phyloP scores from a whole-genome alignment of 2,329 filamentous ascomycete genomes.

The Coniella vitis region DNA sequence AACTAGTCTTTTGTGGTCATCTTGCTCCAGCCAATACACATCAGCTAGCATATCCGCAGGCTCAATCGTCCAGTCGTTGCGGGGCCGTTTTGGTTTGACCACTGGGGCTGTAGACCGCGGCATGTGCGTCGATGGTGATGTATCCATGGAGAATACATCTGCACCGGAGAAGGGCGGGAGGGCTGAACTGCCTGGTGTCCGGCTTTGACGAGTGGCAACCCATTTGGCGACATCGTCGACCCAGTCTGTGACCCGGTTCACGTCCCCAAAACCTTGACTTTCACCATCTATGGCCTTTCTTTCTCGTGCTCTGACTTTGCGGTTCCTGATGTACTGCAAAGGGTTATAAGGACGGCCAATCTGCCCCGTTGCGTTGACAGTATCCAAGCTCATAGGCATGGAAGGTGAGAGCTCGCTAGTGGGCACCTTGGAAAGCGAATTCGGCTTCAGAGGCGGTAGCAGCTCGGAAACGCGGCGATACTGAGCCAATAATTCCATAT shows the following conservation, averaged over 20 bases:
- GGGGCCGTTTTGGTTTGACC: slow-evolving; percentile 61
- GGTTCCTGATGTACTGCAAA: slow-evolving; percentile 84
- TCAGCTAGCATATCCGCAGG: slow-evolving; percentile 86
- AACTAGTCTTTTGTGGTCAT: slow-evolving; percentile 70
- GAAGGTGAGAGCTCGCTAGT: slow-evolving; percentile 37
- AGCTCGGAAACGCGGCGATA: slow-evolving; percentile 75
- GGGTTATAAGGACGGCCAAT: slow-evolving; percentile 79
- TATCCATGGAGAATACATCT: slow-evolving; percentile 35
- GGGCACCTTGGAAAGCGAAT: slow-evolving; percentile 26
- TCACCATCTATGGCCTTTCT: slow-evolving; percentile 68
- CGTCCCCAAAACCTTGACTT: slow-evolving; percentile 69
- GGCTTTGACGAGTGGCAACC: slow-evolving; percentile 30
- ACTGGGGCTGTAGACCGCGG: slow-evolving; percentile 35
- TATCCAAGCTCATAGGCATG: slow-evolving; percentile 24
- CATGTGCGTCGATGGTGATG: slow-evolving; percentile 34
- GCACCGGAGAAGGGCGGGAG: slow-evolving; percentile 42
- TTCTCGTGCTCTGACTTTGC: slow-evolving; percentile 76
- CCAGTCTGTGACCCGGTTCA: slow-evolving; percentile 67
- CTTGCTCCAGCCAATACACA: slow-evolving; percentile 81
- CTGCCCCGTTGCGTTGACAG: slow-evolving; percentile 28
- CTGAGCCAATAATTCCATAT: slow-evolving; percentile 79
- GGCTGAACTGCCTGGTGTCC: slow-evolving; percentile 26
- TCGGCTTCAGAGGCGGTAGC: slow-evolving; percentile 63
- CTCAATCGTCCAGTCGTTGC: slow-evolving; percentile 78
- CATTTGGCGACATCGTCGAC: slow-evolving; percentile 59